Percentiles rank a stretch among this genome's conserved stretches.
Conservation (phyloP, 805 yeast genomes). For the Candida pseudofarinosa region DNA sequence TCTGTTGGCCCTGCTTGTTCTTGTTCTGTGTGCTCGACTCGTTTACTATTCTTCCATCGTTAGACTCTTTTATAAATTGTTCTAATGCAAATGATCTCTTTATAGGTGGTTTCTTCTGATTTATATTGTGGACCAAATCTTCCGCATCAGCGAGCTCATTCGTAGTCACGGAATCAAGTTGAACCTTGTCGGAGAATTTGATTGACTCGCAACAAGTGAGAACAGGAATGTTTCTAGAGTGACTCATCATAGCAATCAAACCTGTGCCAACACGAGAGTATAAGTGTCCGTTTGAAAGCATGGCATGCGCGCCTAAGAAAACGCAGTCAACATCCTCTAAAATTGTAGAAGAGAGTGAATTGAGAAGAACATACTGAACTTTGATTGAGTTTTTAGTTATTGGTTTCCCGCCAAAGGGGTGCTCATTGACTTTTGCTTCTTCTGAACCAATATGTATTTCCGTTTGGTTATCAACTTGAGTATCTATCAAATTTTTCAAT, state of each 20-base stretch:
- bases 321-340: constrained; percentile 86
- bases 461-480: constrained; percentile 17
- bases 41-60: constrained; percentile 20
- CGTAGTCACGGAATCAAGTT: constrained; percentile 89
- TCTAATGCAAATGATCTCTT: constrained; percentile 62
- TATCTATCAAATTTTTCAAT: constrained; percentile 56
- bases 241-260: constrained; percentile 85
- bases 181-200: constrained; percentile 92
- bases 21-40: constrained; percentile 18
- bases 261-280: constrained; percentile 96
- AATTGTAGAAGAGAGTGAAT: constrained; percentile 68
- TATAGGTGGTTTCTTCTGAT: constrained; percentile 49
- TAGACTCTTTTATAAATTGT: constrained; percentile 50
- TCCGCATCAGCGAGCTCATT: constrained; percentile 86
- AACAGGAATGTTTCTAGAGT: constrained; percentile 86
- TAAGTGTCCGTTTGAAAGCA: constrained; percentile 90
- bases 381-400: constrained; percentile 55
- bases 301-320: constrained; percentile 94
- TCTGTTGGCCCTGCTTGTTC: constrained; percentile 9
- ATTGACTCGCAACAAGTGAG: constrained; percentile 92
- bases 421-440: constrained; percentile 9
- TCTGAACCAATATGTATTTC: background rate
- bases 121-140: constrained; percentile 52
- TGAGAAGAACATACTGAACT: constrained; percentile 74
- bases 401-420: constrained; percentile 12